Conservation (phyloP, 2,329 filamentous ascomycete species). For the Elsinoe fawcettii region DNA sequence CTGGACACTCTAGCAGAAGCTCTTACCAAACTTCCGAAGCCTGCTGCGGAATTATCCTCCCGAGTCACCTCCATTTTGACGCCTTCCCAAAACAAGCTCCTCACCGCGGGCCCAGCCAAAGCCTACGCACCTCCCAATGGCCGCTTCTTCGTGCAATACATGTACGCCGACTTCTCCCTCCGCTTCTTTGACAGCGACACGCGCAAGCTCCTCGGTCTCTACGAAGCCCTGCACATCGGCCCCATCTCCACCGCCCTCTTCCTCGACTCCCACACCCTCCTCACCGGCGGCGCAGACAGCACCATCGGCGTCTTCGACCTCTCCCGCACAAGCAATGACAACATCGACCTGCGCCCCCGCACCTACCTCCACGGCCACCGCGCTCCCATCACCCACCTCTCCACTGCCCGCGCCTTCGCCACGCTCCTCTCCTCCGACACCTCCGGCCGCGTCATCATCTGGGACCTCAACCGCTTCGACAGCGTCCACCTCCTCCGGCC, state of each 20-base stretch:
- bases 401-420: conserved; percentile 80
- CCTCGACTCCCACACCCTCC: conserved; percentile 79
- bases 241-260: conserved; percentile 79
- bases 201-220: conserved; percentile 75
- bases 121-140: conserved; percentile 78
- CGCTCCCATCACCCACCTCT: conserved; percentile 70
- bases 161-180: conserved; percentile 85
- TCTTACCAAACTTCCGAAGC: conserved; percentile 69
- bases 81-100: conserved; percentile 64
- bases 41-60: conserved; percentile 68
- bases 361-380: conserved; percentile 87
- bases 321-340: conserved; percentile 48
- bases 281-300: conserved; percentile 88
- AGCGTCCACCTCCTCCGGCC: conserved; percentile 51
- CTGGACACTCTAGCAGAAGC: conserved; percentile 72
- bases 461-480: conserved; percentile 86
- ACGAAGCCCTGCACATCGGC: conserved; percentile 88
- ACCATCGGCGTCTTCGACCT: conserved; percentile 80
- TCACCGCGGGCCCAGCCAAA: conserved; percentile 73
- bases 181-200: conserved; percentile 83
- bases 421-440: conserved; percentile 75
- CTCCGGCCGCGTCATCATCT: conserved; percentile 77
- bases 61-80: conserved; percentile 69
- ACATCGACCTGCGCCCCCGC: conserved; percentile 69
- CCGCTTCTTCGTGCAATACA: conserved; percentile 93